phyloP scores from a whole-genome alignment of 2,329 filamentous ascomycete species.

The Colletotrichum sublineola region DNA sequence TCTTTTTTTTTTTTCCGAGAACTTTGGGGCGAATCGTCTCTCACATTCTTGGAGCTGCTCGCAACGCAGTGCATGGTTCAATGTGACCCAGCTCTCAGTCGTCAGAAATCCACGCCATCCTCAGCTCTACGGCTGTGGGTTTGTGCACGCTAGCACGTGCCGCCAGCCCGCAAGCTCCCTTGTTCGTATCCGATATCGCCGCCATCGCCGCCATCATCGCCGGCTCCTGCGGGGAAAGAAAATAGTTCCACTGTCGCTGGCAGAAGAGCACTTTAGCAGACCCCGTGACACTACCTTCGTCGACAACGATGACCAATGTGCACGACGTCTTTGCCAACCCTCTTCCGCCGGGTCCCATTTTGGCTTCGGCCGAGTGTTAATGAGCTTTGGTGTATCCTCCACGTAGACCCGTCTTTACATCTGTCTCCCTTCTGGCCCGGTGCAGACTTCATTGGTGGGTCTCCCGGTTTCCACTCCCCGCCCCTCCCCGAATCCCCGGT shows the following conservation, averaged over 20 bases:
- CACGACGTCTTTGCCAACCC: not conserved
- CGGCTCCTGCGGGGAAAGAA: not conserved
- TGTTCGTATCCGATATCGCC: not conserved
- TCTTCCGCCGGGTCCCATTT: not conserved
- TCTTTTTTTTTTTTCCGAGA: not conserved
- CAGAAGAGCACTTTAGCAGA: not conserved
- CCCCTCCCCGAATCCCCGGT: slow-evolving; percentile 12
- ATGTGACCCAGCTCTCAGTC: not conserved
- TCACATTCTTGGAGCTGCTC: not conserved
- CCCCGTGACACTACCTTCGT: not conserved
- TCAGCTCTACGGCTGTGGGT: not conserved
- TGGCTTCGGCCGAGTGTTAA: not conserved
- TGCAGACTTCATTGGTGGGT: slow-evolving; percentile 16
- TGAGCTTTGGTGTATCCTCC: not conserved
- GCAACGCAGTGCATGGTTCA: not conserved
- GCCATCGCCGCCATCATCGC: not conserved
- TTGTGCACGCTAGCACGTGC: not conserved
- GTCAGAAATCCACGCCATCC: not conserved
- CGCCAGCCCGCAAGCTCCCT: not conserved
- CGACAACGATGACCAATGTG: not conserved
- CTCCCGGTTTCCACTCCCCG: slow-evolving; percentile 6
- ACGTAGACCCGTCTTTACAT: slow-evolving; percentile 5
- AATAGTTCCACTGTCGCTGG: not conserved
- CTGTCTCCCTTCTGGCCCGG: not conserved
- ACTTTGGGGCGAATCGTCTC: not conserved